These are phyloP conservation scores for Trichoderma reesei DNA, from an alignment of 495 filamentous ascomycete genomes.

Conservation along the genomic window DNA sequence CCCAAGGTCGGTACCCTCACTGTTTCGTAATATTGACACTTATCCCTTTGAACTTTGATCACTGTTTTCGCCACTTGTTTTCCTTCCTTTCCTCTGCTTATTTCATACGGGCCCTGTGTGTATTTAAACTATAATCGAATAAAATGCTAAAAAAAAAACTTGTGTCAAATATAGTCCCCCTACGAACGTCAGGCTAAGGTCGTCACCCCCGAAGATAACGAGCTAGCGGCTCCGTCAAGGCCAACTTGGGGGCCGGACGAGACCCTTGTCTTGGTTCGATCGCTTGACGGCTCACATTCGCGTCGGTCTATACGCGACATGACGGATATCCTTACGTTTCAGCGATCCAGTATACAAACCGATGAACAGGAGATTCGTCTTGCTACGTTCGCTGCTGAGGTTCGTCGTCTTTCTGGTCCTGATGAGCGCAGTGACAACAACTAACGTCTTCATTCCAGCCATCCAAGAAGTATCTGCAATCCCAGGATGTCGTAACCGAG, in stretches of 20 bases:
- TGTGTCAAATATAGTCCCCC: constrained; percentile 62
- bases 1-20: constrained; percentile 46
- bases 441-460: neutral
- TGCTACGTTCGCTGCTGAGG: constrained; percentile 41
- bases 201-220: constrained; percentile 38
- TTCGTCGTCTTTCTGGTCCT: constrained; percentile 19
- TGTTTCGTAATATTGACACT: constrained; percentile 61
- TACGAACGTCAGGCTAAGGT: constrained; percentile 68
- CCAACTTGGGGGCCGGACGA: constrained; percentile 73
- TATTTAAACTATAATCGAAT: constrained; percentile 9
- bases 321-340: constrained; percentile 21
- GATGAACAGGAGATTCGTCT: constrained; percentile 43
- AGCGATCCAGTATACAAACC: constrained; percentile 28
- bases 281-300: constrained; percentile 13
- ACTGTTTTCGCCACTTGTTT: constrained; percentile 17
- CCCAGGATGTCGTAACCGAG: constrained; percentile 32
- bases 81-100: constrained; percentile 23
- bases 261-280: constrained; percentile 52
- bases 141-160: constrained; percentile 15
- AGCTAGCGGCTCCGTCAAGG: constrained; percentile 55
- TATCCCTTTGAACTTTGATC: too few species aligned
- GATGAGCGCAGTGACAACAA: neutral
- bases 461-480: constrained; percentile 23
- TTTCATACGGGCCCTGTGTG: neutral
- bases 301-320: constrained; percentile 18